Base-by-base conservation (phyloP, 1,284 basidiomycete species). In the Rhodofomes roseus region DNA sequence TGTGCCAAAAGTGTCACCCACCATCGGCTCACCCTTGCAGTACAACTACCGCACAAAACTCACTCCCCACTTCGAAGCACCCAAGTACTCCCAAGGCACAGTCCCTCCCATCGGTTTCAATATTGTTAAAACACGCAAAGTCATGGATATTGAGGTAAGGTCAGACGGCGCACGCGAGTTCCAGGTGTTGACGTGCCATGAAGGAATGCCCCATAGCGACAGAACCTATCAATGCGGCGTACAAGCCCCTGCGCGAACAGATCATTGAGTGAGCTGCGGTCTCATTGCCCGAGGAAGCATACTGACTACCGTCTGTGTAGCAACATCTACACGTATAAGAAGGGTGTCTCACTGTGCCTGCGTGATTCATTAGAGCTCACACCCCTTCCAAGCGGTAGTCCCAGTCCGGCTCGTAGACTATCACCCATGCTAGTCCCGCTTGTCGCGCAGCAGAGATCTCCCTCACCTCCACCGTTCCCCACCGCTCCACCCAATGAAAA, bases 21-120 rank as follows among this genome's bases (percentile, higher is more conserved):
- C 96, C 0, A 88, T 96, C 18, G 84, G 86, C 6, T 95, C 92
- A 0, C 97, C 96, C 0, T 77, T 91, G 54, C 88, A 96, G 64
- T 98, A 96, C 74, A 84, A 82, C 50, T 99, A 99, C 73, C 87
- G 96, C 23, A 99, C 97, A 0, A 99, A 99, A 76, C 89, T 99
- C 52, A 98, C 96, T 0, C 96, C 96, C 0, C 96, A 99, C 73
- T 99, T 98, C 67, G 92, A 97, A 48, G 83, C 89, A 0, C 87
- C 85, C 86, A 0, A 89, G 84, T 69, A 71, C 74, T 58, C 74
- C 78, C 53, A 76, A 80, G 73, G 69, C n/a, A n/a, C n/a, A n/a
- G n/a, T n/a, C 57, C 79, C 78, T 60, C 87, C 81, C 29, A 95
- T 99, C 55, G 96, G 96, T 0, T 99, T 98, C 74, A 96, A 98